Base-by-base conservation (phyloP, 108 stramenopile genomes). In the Pseudonitzschia pungens region DNA sequence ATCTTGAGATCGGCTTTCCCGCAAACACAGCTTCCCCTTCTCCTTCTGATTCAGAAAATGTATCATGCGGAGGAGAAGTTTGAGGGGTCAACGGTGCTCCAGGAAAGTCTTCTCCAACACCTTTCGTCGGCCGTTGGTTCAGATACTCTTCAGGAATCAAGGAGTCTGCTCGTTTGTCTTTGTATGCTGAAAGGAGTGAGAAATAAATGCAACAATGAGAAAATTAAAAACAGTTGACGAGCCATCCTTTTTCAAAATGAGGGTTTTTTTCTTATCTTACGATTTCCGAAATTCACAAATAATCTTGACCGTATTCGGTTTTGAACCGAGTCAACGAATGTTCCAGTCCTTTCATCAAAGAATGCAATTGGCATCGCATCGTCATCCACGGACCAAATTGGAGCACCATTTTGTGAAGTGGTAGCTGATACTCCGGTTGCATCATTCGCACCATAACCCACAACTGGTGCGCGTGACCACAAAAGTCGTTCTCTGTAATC, bases 401-500 rank as follows among this genome's bases (percentile, higher is more conserved):
- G 87, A 31, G 87, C 88, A 10, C 92, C 92, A 70, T 90, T 87
- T 5, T 81, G 63, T 22, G 84, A 83, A 71, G 92, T 92, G 7
- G 92, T 90, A 8, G 86, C 82, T 52, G 92, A 85, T 15, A 87
- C 84, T 27, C 88, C 91, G 16, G 70, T 64, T 10, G 77, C 64
- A 70, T 89, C 89, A 58, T 88, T 86, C 11, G 88, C 84, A 53
- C 92, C 87, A 68, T 90, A 89, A n/a, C 87, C 92, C 7, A 90
- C 87, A 31, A 92, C 81, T 16, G 86, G 86, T 9, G 80, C 79
- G 31, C 80, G 64, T 29, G 87, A 82, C 77, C 75, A 92, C 41
- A 84, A 72, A 8, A 92, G 70, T 22, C 89, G 77, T 68, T 92
- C 92, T 59, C 84, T 69, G 65, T 87, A 92, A 68, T 92, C 92